Percentiles rank a stretch among this genome's conserved stretches.
phyloP scores from a whole-genome alignment of 352 stramenopile species.

The Globisporangium middletonii region DNA sequence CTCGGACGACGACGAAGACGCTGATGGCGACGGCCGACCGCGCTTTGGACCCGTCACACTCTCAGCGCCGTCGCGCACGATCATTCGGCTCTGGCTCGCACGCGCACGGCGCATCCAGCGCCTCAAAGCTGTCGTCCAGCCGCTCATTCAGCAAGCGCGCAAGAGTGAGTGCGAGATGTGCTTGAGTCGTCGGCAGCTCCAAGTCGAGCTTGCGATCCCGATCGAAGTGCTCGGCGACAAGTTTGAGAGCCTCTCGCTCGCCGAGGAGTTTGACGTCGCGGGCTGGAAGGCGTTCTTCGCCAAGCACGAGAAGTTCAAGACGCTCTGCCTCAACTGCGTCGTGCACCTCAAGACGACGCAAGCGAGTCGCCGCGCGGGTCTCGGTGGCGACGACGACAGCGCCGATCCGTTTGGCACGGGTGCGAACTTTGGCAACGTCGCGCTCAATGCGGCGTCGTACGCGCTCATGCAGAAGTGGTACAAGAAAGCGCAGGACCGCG shows the following conservation, averaged over 20 bases:
- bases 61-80: slow-evolving; percentile 84
- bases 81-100: slow-evolving; percentile 91
- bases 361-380: slow-evolving; percentile 7
- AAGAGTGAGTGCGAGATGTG: slow-evolving; percentile 95
- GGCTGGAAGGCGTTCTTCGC: slow-evolving; percentile 95
- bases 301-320: slow-evolving; percentile 93
- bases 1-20: slow-evolving; percentile 90
- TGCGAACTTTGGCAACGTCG: slow-evolving; percentile 46
- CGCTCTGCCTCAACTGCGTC: slow-evolving; percentile 92
- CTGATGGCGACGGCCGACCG: slow-evolving; percentile 36
- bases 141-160: slow-evolving; percentile 86
- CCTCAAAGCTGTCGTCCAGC: slow-evolving; percentile 87
- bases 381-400: slow-evolving; percentile 13
- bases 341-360: slow-evolving; percentile 58
- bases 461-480: slow-evolving; percentile 93
- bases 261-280: slow-evolving; percentile 90
- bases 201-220: slow-evolving; percentile 91
- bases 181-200: slow-evolving; percentile 90
- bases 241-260: slow-evolving; percentile 85
- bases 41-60: slow-evolving; percentile 91
- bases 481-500: slow-evolving; percentile 80
- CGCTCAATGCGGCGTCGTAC: slow-evolving; percentile 79
- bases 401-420: slow-evolving; percentile 18
- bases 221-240: slow-evolving; percentile 91
- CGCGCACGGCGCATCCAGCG: slow-evolving; percentile 76